phyloP scores from a whole-genome alignment of 108 stramenopile species.

The Discostella pseudostelligera region DNA sequence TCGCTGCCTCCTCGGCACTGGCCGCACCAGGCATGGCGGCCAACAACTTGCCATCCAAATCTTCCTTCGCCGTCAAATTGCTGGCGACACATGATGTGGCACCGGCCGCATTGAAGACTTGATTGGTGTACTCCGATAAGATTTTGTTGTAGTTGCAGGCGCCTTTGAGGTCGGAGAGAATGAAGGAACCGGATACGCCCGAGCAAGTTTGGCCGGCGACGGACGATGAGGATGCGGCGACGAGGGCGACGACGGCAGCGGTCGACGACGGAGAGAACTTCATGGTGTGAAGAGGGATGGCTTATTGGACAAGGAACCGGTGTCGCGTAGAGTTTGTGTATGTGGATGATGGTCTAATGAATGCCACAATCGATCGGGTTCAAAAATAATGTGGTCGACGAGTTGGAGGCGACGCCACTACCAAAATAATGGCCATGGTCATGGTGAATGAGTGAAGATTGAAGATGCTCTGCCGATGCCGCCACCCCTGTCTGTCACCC shows the following conservation, averaged over 20 bases:
- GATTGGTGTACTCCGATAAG: constrained; percentile 32
- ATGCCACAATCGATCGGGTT: too few species aligned
- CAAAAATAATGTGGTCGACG: too few species aligned
- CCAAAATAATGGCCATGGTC: too few species aligned
- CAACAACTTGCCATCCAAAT: constrained; percentile 17
- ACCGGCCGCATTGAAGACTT: constrained; percentile 24
- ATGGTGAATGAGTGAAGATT: too few species aligned
- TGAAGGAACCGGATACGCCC: constrained; percentile 5
- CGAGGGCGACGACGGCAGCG: background rate
- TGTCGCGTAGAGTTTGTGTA: too few species aligned
- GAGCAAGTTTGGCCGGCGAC: constrained; percentile 14
- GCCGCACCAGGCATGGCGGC: background rate
- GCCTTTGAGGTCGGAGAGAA: constrained; percentile 22
- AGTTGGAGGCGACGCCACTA: too few species aligned
- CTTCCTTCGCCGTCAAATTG: constrained; percentile 15
- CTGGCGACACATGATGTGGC: constrained; percentile 4
- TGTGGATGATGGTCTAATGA: too few species aligned
- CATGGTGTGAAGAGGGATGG: background rate
- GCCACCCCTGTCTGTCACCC: too few species aligned
- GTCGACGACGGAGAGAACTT: background rate
- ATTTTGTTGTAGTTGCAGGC: constrained; percentile 29
- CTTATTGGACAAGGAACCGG: too few species aligned
- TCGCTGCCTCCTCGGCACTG: constrained; percentile 1
- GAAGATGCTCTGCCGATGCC: too few species aligned
- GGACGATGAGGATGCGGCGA: background rate